phyloP scores from a whole-genome alignment of 2,329 filamentous ascomycete genomes.

The Phialemonium atrogriseum region DNA sequence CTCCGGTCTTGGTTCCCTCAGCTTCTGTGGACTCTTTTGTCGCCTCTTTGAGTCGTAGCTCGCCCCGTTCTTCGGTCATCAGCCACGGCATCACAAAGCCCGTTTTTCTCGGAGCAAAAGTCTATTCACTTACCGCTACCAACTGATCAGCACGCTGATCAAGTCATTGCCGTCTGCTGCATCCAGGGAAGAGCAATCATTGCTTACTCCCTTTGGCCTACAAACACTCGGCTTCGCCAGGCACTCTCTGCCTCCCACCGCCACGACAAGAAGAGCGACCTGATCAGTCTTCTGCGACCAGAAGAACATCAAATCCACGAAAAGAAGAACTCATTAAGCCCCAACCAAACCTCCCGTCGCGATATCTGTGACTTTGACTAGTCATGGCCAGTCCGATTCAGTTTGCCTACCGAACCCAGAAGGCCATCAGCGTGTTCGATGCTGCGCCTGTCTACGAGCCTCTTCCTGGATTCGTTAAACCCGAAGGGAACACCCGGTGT shows the following conservation, averaged over 20 bases:
- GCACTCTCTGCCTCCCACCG: neutral
- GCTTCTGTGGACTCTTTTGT: slow-evolving; percentile 3
- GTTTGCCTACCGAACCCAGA: slow-evolving; percentile 95
- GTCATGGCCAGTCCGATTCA: slow-evolving; percentile 90
- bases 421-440: slow-evolving; percentile 90
- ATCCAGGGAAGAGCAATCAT: neutral
- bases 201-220: neutral
- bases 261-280: neutral
- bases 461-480: slow-evolving; percentile 75
- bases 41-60: neutral
- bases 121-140: neutral
- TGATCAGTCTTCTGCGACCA: slow-evolving; percentile 1
- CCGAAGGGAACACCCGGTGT: slow-evolving; percentile 90
- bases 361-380: slow-evolving; percentile 75
- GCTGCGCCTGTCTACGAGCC: slow-evolving; percentile 81
- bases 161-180: slow-evolving; percentile 1
- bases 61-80: slow-evolving; percentile 1
- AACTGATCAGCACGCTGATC: neutral
- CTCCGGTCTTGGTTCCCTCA: slow-evolving; percentile 1
- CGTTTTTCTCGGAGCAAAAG: neutral
- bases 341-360: slow-evolving; percentile 16
- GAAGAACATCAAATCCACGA: slow-evolving; percentile 7
- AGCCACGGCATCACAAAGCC: neutral
- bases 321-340: slow-evolving; percentile 15
- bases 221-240: neutral